Base-by-base conservation (phyloP, 768 basidiomycete genomes). In the Lyophyllum atratum region DNA sequence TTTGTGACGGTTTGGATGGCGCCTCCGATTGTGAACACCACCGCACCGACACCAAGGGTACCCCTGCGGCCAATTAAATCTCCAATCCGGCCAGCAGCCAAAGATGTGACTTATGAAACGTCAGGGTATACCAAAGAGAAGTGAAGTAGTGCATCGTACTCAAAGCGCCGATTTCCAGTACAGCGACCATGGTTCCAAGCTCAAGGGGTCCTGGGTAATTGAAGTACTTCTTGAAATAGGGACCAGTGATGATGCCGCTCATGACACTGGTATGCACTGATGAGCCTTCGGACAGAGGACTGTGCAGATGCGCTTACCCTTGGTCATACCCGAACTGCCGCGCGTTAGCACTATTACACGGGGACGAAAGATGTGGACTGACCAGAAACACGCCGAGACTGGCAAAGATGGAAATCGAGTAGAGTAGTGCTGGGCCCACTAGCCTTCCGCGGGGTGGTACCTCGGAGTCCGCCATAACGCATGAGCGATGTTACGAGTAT, bases 101-200 rank as follows among this genome's bases (percentile, higher is more conserved):
- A 72, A 12, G 95, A 95, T 0, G 95, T 97, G 57, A 90, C 92
- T 94, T 65, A 25, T 12, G 56, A 31, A 37, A 43, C 15, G 40
- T 47, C 22, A 52, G 24, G 22, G 44, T 54, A 46, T 37, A 52
- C 22, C 0, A 2, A 17, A 28, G 22, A 24, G 11, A 15, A 7
- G 6, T 15, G 34, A 8, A 46, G 12, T n/a, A 25, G 33, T 42
- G 51, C 12, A 37, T 75, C 86, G 42, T 67, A 92, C 93, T 80
- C 70, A 97, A 88, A 37, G 95, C 95, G 43, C 95, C 95, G 33
- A 98, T 81, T 72, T 98, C 94, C 31, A 96, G 76, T 5, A 95
- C 88, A n/a, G 95, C 92, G 39, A 97, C 94, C 90, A 98, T 94
- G 19, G 92, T 93, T n/a, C 93, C 95, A 22, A 94, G 72, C 65